These are phyloP conservation scores for Quercus variabilis DNA, from an alignment of 306 rosid species.

Conservation along the genomic window DNA sequence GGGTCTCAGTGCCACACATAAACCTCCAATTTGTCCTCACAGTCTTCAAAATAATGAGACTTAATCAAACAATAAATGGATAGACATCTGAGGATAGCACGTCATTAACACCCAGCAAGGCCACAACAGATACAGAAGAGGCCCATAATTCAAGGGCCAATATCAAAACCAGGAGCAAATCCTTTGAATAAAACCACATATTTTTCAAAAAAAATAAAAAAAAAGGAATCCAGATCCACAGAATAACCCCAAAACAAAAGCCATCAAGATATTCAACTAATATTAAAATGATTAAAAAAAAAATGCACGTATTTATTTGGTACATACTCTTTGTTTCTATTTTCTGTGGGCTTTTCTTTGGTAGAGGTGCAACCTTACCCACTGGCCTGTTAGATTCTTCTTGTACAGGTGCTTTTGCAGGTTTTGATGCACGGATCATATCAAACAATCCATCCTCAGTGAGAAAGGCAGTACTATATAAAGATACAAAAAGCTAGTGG, in stretches of 20 bases:
- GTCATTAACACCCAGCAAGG: not conserved
- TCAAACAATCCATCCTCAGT: constrained; percentile 96
- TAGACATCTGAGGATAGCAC: not conserved
- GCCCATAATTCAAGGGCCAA: not conserved
- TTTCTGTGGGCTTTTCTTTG: constrained; percentile 48
- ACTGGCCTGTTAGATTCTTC: constrained; percentile 42
- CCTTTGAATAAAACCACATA: not conserved
- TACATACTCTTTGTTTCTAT: constrained; percentile 62
- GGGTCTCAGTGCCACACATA: not conserved
- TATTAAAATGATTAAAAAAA: not conserved
- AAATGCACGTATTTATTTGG: not conserved
- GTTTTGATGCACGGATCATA: constrained; percentile 59
- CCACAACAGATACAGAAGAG: not conserved
- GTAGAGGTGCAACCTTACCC: constrained; percentile 38
- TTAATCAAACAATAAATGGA: not conserved
- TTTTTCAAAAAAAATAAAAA: too few relatives aligned
- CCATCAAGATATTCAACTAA: not conserved
- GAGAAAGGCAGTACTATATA: constrained; percentile 68
- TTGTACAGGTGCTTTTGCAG: constrained; percentile 43
- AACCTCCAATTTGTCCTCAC: not conserved
- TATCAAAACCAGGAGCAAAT: not conserved
- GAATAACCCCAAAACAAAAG: not conserved
- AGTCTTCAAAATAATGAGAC: not conserved
- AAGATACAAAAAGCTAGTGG: constrained; percentile 9
- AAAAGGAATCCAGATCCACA: not conserved